Percentiles rank a stretch among this genome's conserved stretches.
Evolutionary conservation across 805 yeast genomes (phyloP).

Genomic region (Candida sithepensis): DNA sequence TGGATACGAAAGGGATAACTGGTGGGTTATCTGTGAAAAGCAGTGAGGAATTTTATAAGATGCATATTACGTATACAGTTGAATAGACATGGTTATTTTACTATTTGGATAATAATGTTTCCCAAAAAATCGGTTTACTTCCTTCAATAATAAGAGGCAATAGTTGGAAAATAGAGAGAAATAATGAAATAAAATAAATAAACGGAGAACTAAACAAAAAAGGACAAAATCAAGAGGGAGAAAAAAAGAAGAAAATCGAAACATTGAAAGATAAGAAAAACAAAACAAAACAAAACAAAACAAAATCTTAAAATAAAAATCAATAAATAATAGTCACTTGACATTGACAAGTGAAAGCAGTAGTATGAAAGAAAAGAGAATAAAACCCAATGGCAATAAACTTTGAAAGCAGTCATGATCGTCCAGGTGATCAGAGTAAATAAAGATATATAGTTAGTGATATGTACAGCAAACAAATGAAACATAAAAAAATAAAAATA

Average conservation of each 20-base stretch:
- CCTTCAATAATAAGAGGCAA: not conserved
- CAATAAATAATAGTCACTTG: not conserved
- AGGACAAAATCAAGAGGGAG: not conserved
- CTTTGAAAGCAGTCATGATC: not conserved
- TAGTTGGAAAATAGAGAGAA: not conserved
- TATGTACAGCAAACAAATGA: not conserved
- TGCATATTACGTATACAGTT: no score
- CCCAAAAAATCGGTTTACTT: no score
- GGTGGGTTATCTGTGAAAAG: conserved; percentile 71
- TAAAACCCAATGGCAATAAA: not conserved
- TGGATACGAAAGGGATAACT: conserved; percentile 92
- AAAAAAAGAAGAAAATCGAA: not conserved
- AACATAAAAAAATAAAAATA: not conserved
- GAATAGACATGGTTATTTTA: not conserved
- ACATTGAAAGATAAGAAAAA: not conserved
- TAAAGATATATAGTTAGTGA: not conserved
- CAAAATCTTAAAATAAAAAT: not conserved
- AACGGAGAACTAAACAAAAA: not conserved
- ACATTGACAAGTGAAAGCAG: not conserved
- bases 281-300: not conserved
- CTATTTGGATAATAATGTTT: not conserved
- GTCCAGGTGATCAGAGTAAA: not conserved
- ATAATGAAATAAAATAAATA: conserved; percentile 2
- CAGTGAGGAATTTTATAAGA: no score
- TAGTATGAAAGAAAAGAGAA: not conserved